Percentiles rank a stretch among this genome's conserved stretches.
Conservation (phyloP, 2,329 filamentous ascomycete species). For the Xylaria hypoxylon region DNA sequence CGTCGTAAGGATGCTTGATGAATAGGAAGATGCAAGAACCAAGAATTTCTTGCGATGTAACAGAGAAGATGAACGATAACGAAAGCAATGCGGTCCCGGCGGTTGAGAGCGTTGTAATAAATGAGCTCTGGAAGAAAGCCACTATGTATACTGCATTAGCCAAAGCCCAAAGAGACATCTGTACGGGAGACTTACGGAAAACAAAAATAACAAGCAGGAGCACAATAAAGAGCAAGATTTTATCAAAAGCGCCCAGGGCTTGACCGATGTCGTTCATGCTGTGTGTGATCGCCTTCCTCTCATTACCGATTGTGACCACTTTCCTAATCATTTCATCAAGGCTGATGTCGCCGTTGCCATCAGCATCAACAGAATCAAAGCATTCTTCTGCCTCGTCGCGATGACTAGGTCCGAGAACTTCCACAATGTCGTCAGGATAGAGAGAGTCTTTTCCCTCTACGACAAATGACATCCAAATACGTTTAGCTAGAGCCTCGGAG, state of each 20-base stretch:
- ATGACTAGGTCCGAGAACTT: slow-evolving; percentile 83
- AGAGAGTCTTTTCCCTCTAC: slow-evolving; percentile 87
- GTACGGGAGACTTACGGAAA: slow-evolving; percentile 68
- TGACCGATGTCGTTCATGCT: slow-evolving; percentile 99
- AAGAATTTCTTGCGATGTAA: slow-evolving; percentile 93
- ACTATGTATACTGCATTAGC: slow-evolving; percentile 59
- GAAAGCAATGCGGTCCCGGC: slow-evolving; percentile 93
- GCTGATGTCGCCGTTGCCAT: slow-evolving; percentile 93
- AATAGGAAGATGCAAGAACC: slow-evolving; percentile 99
- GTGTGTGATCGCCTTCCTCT: slow-evolving; percentile 87
- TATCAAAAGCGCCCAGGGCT: slow-evolving; percentile 90
- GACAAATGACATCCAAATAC: slow-evolving; percentile 98
- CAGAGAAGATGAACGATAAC: slow-evolving; percentile 95
- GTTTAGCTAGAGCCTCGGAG: slow-evolving; percentile 90
- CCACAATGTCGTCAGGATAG: slow-evolving; percentile 82
- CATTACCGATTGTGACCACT: slow-evolving; percentile 83
- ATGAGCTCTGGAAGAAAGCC: slow-evolving; percentile 87
- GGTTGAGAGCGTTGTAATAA: slow-evolving; percentile 86
- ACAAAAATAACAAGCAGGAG: slow-evolving; percentile 84
- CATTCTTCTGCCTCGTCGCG: slow-evolving; percentile 85
- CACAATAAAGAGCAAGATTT: slow-evolving; percentile 83
- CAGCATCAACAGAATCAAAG: slow-evolving; percentile 83
- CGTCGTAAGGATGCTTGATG: slow-evolving; percentile 97
- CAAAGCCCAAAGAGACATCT: neutral
- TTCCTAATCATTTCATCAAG: slow-evolving; percentile 95